These are phyloP conservation scores for Gleditsia sinensis DNA, from an alignment of 306 rosid genomes.

Conservation along the genomic window DNA sequence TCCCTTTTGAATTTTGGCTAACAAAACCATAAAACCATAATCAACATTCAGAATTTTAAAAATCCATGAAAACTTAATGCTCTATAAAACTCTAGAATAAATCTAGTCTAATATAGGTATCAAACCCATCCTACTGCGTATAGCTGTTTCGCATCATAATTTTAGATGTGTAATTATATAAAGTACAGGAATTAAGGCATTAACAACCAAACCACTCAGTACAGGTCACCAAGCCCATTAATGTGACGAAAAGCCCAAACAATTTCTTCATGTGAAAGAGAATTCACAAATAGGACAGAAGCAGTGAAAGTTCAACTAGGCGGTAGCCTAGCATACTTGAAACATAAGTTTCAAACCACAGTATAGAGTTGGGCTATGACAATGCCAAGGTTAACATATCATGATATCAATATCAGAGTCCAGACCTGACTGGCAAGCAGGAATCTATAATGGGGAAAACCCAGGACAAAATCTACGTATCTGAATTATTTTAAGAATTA, in stretches of 20 bases:
- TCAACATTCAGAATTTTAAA: too few species aligned
- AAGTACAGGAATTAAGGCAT: not conserved
- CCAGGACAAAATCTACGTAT: not conserved
- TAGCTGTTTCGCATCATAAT: not conserved
- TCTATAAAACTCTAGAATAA: too few species aligned
- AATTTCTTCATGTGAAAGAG: not conserved
- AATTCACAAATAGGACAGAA: not conserved
- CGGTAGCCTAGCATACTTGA: not conserved
- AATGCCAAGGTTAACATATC: conserved; percentile 18
- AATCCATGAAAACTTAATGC: too few species aligned
- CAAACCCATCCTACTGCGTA: not conserved
- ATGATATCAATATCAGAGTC: too few species aligned
- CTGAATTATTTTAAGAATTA: not conserved
- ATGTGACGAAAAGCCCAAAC: too few species aligned
- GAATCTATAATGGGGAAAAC: conserved; percentile 4
- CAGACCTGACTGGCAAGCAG: not conserved
- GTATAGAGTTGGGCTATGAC: not conserved
- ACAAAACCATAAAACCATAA: too few species aligned
- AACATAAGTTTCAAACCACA: conserved; percentile 22
- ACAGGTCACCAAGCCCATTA: not conserved
- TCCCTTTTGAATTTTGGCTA: too few species aligned
- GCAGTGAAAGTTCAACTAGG: not conserved
- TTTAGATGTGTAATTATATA: not conserved
- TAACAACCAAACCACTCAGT: not conserved
- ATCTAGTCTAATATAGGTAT: too few species aligned